Evolutionary conservation across 2,329 filamentous ascomycete species (phyloP).

Genomic region (Aureobasidium musti): DNA sequence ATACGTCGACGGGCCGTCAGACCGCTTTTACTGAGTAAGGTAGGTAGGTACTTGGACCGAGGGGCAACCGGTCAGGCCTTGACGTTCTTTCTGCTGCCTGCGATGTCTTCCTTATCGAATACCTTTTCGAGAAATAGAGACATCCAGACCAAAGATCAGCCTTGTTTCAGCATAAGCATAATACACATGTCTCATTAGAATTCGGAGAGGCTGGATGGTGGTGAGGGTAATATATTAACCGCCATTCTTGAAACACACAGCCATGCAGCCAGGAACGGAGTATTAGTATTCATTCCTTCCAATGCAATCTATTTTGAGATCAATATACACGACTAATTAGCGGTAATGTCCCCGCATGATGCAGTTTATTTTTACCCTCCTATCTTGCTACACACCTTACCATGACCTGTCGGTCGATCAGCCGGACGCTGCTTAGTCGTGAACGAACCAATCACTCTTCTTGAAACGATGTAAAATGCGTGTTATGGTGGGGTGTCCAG

Average conservation of each 20-base stretch:
- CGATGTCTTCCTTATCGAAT: neutral
- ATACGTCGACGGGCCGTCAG: conserved; percentile 7
- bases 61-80: conserved; percentile 11
- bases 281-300: conserved; percentile 22
- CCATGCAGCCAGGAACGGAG: conserved; percentile 7
- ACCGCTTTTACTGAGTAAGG: neutral
- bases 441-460: neutral
- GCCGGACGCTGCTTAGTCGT: conserved; percentile 20
- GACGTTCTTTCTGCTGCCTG: neutral
- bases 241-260: conserved; percentile 27
- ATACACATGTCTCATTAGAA: conserved; percentile 10
- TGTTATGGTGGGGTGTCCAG: conserved; percentile 4
- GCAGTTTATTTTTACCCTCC: conserved; percentile 28
- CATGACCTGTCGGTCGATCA: conserved; percentile 16
- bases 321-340: conserved; percentile 23
- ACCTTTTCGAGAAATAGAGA: neutral
- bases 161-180: conserved; percentile 25
- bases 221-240: conserved; percentile 27
- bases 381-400: neutral
- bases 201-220: conserved; percentile 9
- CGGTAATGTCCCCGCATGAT: neutral
- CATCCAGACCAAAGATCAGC: neutral
- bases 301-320: conserved; percentile 28
- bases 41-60: neutral
- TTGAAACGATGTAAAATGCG: conserved; percentile 3